phyloP scores from a whole-genome alignment of 2,329 filamentous ascomycete genomes.

The Sporothrix sp. region DNA sequence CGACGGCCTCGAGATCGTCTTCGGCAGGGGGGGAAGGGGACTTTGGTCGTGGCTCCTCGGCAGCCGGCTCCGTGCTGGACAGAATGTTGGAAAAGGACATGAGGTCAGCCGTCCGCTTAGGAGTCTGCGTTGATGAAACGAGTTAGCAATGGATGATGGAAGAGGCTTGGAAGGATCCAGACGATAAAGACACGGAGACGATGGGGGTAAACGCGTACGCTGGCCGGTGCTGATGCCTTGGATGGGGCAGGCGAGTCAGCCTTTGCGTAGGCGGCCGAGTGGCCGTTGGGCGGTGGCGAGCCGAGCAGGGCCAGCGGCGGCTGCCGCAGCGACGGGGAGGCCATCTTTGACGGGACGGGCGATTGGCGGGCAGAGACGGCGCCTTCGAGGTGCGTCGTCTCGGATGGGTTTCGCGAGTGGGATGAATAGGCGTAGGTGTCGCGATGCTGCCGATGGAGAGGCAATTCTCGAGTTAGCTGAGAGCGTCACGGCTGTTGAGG shows the following conservation, averaged over 20 bases:
- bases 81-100: conserved; percentile 97
- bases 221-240: conserved; percentile 31
- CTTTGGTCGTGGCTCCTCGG: conserved; percentile 41
- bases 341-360: conserved; percentile 30
- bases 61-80: conserved; percentile 61
- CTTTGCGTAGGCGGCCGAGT: conserved; percentile 27
- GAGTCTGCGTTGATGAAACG: conserved; percentile 41
- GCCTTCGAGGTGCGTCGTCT: neutral
- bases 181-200: neutral
- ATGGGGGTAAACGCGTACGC: conserved; percentile 24
- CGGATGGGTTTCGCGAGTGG: conserved; percentile 30
- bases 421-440: conserved; percentile 42
- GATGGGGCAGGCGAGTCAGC: conserved; percentile 33
- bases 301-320: conserved; percentile 28
- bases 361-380: conserved; percentile 33
- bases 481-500: neutral
- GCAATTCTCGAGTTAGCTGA: conserved; percentile 14
- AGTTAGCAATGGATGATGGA: neutral
- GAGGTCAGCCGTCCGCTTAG: conserved; percentile 66
- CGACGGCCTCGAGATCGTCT: conserved; percentile 12
- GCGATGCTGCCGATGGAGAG: conserved; percentile 31
- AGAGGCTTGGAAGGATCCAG: neutral
- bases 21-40: conserved; percentile 27
- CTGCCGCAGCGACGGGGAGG: conserved; percentile 41
- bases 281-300: conserved; percentile 32